Percentiles rank a stretch among this genome's conserved stretches.
Evolutionary conservation across 306 rosid species (phyloP).

Genomic region (Castanopsis chinensis): DNA sequence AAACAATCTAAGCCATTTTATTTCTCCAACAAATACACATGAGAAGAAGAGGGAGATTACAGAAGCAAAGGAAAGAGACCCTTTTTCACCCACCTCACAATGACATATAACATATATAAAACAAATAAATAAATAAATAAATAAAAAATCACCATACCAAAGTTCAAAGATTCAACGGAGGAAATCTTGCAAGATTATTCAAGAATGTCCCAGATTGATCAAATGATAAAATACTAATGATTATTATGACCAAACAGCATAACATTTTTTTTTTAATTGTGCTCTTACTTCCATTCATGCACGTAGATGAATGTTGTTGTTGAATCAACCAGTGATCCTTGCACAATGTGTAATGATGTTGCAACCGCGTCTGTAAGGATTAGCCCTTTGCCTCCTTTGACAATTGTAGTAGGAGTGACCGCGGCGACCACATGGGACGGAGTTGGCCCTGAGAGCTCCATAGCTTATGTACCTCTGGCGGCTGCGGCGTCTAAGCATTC

Average conservation of each 20-base stretch:
- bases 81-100: conserved; percentile 3
- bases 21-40: conserved; percentile 10
- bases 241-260: neutral
- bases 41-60: neutral
- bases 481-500: neutral
- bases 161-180: neutral
- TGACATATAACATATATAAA: neutral
- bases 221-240: too few relatives aligned
- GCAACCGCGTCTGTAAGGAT: conserved; percentile 53
- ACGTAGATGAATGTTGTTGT: neutral
- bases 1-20: neutral
- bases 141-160: neutral
- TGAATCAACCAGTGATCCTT: conserved; percentile 28
- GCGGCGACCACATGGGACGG: conserved; percentile 36
- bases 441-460: conserved; percentile 26
- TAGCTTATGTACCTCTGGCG: conserved; percentile 28
- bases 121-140: neutral
- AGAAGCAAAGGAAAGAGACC: neutral
- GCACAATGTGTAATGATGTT: conserved; percentile 41
- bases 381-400: conserved; percentile 20
- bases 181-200: neutral
- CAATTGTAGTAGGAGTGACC: conserved; percentile 60
- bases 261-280: neutral
- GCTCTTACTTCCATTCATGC: neutral
- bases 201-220: neutral